phyloP scores from a whole-genome alignment of 164 flowering plant genomes.

The Santalum album region DNA sequence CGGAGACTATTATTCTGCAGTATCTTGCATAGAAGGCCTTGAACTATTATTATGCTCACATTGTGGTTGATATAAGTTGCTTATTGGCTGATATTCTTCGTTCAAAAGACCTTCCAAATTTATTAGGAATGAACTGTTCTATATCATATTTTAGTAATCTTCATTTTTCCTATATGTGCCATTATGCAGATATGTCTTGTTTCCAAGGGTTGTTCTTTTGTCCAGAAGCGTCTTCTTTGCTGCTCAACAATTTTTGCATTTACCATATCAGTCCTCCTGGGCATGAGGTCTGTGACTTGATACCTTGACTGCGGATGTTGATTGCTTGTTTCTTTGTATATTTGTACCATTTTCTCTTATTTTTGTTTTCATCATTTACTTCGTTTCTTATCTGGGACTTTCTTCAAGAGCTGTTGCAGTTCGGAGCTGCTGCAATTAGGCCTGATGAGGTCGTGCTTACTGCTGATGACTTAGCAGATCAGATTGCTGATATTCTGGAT shows the following conservation, averaged over 20 bases:
- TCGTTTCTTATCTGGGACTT: conserved; percentile 12
- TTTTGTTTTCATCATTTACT: conserved; percentile 12
- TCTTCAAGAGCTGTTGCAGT: conserved; percentile 48
- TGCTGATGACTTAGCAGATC: conserved; percentile 61
- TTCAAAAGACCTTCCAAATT: not conserved
- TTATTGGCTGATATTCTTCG: not conserved
- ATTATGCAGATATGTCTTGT: conserved; percentile 1
- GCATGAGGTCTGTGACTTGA: conserved; percentile 11
- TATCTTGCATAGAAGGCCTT: too few species aligned
- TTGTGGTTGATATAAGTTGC: too few species aligned
- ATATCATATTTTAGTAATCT: not conserved
- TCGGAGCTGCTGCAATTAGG: conserved; percentile 51
- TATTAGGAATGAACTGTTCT: not conserved
- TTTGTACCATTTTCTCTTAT: not conserved
- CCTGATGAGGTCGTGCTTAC: conserved; percentile 40
- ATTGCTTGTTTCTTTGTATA: not conserved
- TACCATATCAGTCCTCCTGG: conserved; percentile 9
- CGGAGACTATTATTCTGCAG: too few species aligned
- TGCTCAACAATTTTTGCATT: conserved; percentile 5
- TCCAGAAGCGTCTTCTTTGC: conserved; percentile 2
- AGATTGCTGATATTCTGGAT: conserved; percentile 57
- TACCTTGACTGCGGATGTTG: not conserved
- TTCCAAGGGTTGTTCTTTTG: conserved; percentile 1
- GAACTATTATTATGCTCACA: too few species aligned
- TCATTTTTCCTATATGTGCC: too few species aligned